phyloP scores from a whole-genome alignment of 1,139 yeast genomes.

The Hansenula lynferdii region DNA sequence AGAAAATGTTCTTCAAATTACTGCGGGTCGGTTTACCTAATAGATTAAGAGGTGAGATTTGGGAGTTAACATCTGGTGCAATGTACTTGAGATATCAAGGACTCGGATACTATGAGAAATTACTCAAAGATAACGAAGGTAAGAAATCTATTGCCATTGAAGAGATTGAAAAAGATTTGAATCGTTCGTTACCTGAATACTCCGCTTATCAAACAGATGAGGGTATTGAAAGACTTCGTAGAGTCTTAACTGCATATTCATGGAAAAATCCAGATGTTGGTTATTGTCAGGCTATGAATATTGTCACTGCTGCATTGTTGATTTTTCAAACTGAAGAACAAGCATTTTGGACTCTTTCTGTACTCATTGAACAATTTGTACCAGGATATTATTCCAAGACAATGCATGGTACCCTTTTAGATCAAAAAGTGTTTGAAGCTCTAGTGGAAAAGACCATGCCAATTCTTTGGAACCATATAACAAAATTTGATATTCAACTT shows the following conservation, averaged over 20 bases:
- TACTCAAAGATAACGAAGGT: conserved; percentile 57
- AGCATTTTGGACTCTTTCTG: conserved; percentile 88
- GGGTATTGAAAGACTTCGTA: conserved; percentile 78
- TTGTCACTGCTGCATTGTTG: conserved; percentile 88
- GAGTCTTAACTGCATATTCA: conserved; percentile 89
- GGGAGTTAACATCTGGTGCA: conserved; percentile 93
- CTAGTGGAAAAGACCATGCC: conserved; percentile 91
- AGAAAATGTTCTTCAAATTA: conserved; percentile 74
- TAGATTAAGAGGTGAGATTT: conserved; percentile 86
- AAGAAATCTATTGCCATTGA: conserved; percentile 81
- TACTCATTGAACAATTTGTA: conserved; percentile 77
- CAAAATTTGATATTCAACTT: conserved; percentile 79
- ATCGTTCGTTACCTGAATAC: conserved; percentile 92
- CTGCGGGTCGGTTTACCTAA: conserved; percentile 92
- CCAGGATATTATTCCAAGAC: conserved; percentile 98
- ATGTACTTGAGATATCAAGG: conserved; percentile 67
- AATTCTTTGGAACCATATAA: conserved; percentile 76
- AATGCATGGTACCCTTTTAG: conserved; percentile 94
- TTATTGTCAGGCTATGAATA: conserved; percentile 99
- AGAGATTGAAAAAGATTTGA: conserved; percentile 94
- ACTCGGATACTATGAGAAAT: conserved; percentile 50
- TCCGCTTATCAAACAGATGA: conserved; percentile 86
- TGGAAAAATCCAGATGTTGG: conserved; percentile 99
- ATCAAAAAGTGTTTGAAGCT: conserved; percentile 90
- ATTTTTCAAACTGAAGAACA: conserved; percentile 97